Evolutionary conservation across 2,329 filamentous ascomycete species (phyloP).

Genomic region (Chaetomium olivaceum): DNA sequence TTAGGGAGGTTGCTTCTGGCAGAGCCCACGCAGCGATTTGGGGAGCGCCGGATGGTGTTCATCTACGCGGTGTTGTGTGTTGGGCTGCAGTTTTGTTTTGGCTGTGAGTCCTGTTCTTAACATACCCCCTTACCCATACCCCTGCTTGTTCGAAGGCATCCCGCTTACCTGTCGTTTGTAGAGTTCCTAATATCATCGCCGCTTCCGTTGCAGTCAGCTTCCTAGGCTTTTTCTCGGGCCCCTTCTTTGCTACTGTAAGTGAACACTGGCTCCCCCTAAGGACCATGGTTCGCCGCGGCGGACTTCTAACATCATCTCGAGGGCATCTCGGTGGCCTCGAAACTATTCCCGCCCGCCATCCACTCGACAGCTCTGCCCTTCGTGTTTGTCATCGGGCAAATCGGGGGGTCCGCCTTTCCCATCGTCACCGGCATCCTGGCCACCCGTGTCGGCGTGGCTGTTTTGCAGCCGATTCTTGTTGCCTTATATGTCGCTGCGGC

Average conservation of each 20-base stretch:
- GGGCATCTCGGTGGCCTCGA: constrained; percentile 56
- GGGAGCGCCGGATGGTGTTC: constrained; percentile 59
- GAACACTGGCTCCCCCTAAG: background rate
- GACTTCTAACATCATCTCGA: constrained; percentile 30
- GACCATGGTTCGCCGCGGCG: background rate
- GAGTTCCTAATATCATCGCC: constrained; percentile 47
- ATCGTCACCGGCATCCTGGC: constrained; percentile 56
- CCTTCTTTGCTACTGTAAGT: constrained; percentile 57
- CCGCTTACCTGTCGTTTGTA: constrained; percentile 20
- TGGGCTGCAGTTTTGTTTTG: constrained; percentile 61
- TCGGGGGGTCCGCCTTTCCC: constrained; percentile 57
- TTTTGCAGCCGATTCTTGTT: constrained; percentile 55
- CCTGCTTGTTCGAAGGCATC: background rate
- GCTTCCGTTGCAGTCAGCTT: constrained; percentile 56
- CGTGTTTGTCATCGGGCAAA: constrained; percentile 59
- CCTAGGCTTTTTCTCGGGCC: constrained; percentile 59
- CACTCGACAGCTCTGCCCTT: constrained; percentile 45
- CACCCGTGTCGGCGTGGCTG: constrained; percentile 45
- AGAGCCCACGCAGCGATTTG: constrained; percentile 60
- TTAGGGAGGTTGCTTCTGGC: constrained; percentile 58
- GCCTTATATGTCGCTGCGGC: constrained; percentile 49
- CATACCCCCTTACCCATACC: background rate
- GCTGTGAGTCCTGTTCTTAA: constrained; percentile 44
- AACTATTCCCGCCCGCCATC: constrained; percentile 47
- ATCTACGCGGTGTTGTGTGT: constrained; percentile 54